Evolutionary conservation across 441 rosid genomes (phyloP), one percentile per base, ranked within the genome.

Genomic region (Codiaeum variegatum): DNA sequence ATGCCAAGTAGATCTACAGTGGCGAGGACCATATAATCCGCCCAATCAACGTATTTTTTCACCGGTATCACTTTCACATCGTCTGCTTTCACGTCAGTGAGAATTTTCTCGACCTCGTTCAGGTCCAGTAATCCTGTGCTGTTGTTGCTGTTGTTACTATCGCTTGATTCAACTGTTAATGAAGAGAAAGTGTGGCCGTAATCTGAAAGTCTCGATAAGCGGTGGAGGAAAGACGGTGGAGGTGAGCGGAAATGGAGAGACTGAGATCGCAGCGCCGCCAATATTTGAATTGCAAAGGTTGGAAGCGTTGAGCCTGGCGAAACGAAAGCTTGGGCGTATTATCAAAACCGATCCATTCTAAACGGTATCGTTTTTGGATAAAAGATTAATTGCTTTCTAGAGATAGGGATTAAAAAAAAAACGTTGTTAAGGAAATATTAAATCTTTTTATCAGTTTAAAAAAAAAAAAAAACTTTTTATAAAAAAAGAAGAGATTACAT

Each of bases 1-100:
- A 76, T 94, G 98, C 98, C 96, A 91, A 1, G 90, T 77, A 18
- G 98, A 92, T 85, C 97, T 79, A 32, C 98, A 60, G 98, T 91
- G 78, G 98, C 94, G 46, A 94, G 55, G 66, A 94, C 94, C 77
- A 89, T 87, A 78, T 78, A 82, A 82, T 92, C 97, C 36, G 92
- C 88, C 94, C 96, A 94, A 52, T 83, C 83, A 65, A 81, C 80
- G 19, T 78, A 87, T 9, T 88, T 77, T 21, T 44, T 28, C 3
- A 74, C 73, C 12, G 78, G 93, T 60, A 94, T 83, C 71, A 92
- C 94, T 74, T 75, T 84, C 28, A 92, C 92, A 82, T 92, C 86
- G 54, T 91, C 97, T 0, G 97, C 96, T 82, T 75, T 88, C 28
- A 92, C 97, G 70, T 90, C 97, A 71, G 77, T 70, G 75, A 94